Evolutionary conservation across 2,329 filamentous ascomycete genomes (phyloP).

Genomic region (Epicoccum nigrum): DNA sequence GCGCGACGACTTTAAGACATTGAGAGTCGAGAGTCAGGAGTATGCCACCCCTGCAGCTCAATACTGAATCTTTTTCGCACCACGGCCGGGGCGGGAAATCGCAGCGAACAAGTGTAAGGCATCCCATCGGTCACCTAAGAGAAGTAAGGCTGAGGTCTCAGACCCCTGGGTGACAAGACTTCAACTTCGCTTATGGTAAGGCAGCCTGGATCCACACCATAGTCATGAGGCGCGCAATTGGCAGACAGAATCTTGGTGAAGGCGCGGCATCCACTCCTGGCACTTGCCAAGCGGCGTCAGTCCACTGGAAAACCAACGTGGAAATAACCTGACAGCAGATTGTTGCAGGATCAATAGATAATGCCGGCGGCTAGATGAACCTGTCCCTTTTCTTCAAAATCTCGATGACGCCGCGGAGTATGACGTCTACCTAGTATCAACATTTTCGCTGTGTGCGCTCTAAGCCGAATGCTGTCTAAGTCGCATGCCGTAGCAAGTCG

Average conservation of each 20-base stretch:
- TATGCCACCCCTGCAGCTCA: conserved; percentile 3
- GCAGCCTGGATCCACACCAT: conserved; percentile 5
- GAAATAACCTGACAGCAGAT: too few species aligned
- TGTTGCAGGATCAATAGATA: too few species aligned
- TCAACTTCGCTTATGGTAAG: conserved; percentile 5
- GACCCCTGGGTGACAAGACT: conserved; percentile 4
- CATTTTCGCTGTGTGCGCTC: too few species aligned
- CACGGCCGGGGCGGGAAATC: not conserved
- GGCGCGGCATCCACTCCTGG: conserved; percentile 1
- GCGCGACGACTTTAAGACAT: conserved; percentile 1
- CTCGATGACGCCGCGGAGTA: too few species aligned
- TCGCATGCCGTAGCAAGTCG: too few species aligned
- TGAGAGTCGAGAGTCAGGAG: conserved; percentile 1
- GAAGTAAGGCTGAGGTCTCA: conserved; percentile 1
- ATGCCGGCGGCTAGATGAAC: too few species aligned
- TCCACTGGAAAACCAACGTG: too few species aligned
- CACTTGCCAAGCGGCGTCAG: conserved; percentile 3
- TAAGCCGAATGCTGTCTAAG: too few species aligned
- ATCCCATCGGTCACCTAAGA: conserved; percentile 6
- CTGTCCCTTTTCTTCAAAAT: too few species aligned
- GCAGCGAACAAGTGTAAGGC: conserved; percentile 8
- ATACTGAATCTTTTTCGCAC: not conserved
- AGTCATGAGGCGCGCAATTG: not conserved
- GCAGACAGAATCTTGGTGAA: not conserved
- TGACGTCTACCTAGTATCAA: too few species aligned